A percentile compares a stretch with the other conserved stretches of the same genome.
phyloP scores from a whole-genome alignment of 768 basidiomycete species.

The Coprinopsis sp. region DNA sequence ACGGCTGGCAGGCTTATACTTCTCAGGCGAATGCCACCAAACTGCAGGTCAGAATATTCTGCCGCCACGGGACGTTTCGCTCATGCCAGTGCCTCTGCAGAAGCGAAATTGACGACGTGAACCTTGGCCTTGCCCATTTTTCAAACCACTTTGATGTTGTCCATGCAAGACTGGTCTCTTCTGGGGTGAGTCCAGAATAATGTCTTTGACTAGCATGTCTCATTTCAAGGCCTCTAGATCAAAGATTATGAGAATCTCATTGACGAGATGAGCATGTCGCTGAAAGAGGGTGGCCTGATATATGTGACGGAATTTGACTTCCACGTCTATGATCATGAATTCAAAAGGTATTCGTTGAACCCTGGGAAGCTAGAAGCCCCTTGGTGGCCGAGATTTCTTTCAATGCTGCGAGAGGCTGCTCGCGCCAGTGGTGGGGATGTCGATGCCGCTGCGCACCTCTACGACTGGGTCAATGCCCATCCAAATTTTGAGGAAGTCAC shows the following conservation, averaged over 20 bases:
- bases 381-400: slow-evolving; percentile 56
- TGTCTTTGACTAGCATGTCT: slow-evolving; percentile 3
- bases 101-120: slow-evolving; percentile 82
- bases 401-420: slow-evolving; percentile 44
- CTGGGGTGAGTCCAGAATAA: slow-evolving; percentile 60
- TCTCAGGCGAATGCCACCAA: slow-evolving; percentile 40
- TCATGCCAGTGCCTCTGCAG: slow-evolving; percentile 27
- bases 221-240: slow-evolving; percentile 52
- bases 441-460: slow-evolving; percentile 37
- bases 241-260: slow-evolving; percentile 62
- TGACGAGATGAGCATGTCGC: slow-evolving; percentile 59
- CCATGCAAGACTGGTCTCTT: slow-evolving; percentile 65
- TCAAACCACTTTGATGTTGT: slow-evolving; percentile 75
- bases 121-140: slow-evolving; percentile 79
- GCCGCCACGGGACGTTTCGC: neutral
- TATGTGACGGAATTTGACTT: slow-evolving; percentile 71
- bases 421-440: slow-evolving; percentile 19
- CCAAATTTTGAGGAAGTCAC: slow-evolving; percentile 55
- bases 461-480: slow-evolving; percentile 49
- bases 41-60: neutral
- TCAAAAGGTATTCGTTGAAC: slow-evolving; percentile 24
- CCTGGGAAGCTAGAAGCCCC: slow-evolving; percentile 38
- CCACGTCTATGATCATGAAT: slow-evolving; percentile 48
- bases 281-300: slow-evolving; percentile 67
- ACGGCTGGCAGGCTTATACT: slow-evolving; percentile 5